Conservation (phyloP, 352 stramenopile species). For the Phytophthora lateralis region DNA sequence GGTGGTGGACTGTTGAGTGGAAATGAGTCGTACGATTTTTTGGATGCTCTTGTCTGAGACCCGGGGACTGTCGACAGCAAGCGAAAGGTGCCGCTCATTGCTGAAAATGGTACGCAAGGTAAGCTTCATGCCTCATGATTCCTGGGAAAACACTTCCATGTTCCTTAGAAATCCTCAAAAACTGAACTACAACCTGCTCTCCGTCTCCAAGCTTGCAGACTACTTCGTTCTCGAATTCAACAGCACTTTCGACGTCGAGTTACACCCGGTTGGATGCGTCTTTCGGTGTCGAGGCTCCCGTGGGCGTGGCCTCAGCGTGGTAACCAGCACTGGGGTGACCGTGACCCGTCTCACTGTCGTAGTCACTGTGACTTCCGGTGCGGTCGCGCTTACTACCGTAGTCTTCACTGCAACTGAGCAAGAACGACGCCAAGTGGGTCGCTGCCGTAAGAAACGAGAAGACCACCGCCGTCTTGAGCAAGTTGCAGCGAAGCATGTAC, state of each 20-base stretch:
- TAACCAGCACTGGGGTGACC: conserved; percentile 27
- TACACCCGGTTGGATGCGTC: conserved; percentile 41
- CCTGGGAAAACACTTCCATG: conserved; percentile 10
- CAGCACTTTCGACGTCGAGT: conserved; percentile 3
- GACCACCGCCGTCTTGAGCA: conserved; percentile 55
- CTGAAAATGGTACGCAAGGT: not conserved
- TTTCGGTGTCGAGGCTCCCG: conserved; percentile 23
- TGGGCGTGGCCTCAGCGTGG: conserved; percentile 29
- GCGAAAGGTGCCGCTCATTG: not conserved
- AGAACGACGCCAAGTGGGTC: conserved; percentile 50
- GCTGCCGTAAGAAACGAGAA: conserved; percentile 73
- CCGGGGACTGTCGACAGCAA: conserved; percentile 3
- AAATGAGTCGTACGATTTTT: conserved; percentile 15
- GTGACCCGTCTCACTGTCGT: conserved; percentile 11
- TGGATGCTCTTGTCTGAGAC: conserved; percentile 4
- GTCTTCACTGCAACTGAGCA: conserved; percentile 58
- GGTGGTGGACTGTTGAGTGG: not conserved
- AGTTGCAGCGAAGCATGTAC: conserved; percentile 70
- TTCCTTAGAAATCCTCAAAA: conserved; percentile 15
- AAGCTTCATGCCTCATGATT: not conserved
- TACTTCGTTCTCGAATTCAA: not conserved
- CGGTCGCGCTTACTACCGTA: conserved; percentile 5
- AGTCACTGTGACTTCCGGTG: conserved; percentile 18
- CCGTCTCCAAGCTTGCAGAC: not conserved
- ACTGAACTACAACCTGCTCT: conserved; percentile 1